These are phyloP conservation scores for Sarocladiaceae sp. DNA, from an alignment of 2,329 filamentous ascomycete species.

Conservation along the genomic window DNA sequence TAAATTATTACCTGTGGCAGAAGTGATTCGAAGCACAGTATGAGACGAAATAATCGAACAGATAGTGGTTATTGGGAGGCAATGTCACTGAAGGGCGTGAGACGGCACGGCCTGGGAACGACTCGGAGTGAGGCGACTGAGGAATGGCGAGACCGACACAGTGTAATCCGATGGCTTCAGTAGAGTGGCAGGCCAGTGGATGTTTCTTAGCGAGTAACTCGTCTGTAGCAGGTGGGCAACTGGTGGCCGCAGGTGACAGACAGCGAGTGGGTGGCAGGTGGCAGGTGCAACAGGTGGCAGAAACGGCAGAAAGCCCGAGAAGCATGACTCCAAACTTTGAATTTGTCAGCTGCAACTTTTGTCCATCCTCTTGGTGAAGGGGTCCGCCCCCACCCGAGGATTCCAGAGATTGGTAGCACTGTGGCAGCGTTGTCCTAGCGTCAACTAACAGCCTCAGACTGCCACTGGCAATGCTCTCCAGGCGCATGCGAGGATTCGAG, in stretches of 20 bases:
- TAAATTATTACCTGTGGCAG: no score
- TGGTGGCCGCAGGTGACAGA: no score
- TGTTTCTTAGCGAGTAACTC: no score
- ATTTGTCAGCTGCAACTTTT: conserved; percentile 8
- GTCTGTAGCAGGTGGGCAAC: no score
- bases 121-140: conserved; percentile 1
- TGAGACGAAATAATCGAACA: no score
- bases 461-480: no score
- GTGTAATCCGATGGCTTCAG: background rate
- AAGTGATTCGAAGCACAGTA: no score
- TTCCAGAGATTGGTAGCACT: no score
- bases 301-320: background rate
- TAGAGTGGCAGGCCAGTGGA: background rate
- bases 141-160: background rate
- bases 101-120: background rate
- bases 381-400: no score
- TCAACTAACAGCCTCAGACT: no score
- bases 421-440: no score
- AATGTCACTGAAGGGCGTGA: background rate
- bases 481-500: no score
- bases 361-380: background rate
- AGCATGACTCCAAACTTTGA: background rate
- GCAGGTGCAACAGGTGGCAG: background rate
- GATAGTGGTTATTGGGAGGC: background rate
- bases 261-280: background rate